Conservation (phyloP, 768 basidiomycete species). For the Boletus subparvulus region DNA sequence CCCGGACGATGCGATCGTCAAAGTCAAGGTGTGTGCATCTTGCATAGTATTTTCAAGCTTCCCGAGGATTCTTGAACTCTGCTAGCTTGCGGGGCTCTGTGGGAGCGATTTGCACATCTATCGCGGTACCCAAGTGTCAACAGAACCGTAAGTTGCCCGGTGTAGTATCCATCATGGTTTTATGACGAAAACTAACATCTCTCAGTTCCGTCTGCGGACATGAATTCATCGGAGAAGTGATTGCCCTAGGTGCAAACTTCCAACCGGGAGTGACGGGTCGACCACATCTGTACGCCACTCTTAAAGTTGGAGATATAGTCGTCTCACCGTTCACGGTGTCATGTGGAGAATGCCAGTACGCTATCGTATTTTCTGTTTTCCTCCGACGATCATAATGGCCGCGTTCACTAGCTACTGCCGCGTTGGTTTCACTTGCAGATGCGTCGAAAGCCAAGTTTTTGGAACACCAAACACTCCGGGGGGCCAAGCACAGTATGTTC, state of each 20-base stretch:
- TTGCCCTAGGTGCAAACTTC: conserved; percentile 64
- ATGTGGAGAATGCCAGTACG: conserved; percentile 84
- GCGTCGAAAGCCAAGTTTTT: conserved; percentile 59
- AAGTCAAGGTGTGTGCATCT: conserved; percentile 52
- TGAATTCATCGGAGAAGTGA: conserved; percentile 74
- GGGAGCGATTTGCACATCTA: conserved; percentile 79
- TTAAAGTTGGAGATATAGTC: conserved; percentile 73
- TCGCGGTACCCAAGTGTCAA: conserved; percentile 56
- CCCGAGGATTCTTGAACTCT: not conserved
- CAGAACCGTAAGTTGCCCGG: conserved; percentile 46
- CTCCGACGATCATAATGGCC: not conserved
- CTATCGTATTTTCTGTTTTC: conserved; percentile 4
- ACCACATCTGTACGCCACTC: conserved; percentile 59
- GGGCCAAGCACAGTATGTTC: conserved; percentile 77
- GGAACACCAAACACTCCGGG: conserved; percentile 67
- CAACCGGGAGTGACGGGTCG: conserved; percentile 43
- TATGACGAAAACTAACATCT: not conserved
- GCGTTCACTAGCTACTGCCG: conserved; percentile 56
- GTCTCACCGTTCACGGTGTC: conserved; percentile 80
- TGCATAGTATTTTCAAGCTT: not conserved
- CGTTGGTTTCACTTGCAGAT: conserved; percentile 70
- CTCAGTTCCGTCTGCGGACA: conserved; percentile 67
- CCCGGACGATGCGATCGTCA: conserved; percentile 77
- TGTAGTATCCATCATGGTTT: not conserved
- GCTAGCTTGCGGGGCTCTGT: conserved; percentile 64